phyloP scores from a whole-genome alignment of 2,329 filamentous ascomycete genomes.

The Mycocentrospora acerina region DNA sequence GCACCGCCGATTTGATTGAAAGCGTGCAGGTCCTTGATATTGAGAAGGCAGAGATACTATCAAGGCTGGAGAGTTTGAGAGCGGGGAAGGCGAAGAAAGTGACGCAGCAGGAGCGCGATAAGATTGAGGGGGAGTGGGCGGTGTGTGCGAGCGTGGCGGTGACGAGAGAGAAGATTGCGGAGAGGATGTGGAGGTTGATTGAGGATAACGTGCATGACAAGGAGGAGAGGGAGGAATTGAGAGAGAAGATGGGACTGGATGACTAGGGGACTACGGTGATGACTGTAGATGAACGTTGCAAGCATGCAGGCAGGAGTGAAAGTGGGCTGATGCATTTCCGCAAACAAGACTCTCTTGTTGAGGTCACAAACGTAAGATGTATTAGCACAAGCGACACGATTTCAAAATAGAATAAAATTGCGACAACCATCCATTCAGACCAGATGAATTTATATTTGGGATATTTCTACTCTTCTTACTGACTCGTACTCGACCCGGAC shows the following conservation, averaged over 20 bases:
- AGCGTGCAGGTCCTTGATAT: conserved; percentile 47
- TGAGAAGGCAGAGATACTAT: conserved; percentile 46
- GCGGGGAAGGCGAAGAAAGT: conserved; percentile 49
- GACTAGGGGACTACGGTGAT: no score
- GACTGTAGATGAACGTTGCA: no score
- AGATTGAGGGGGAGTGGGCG: conserved; percentile 50
- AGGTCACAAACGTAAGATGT: no score
- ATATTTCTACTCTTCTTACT: no score
- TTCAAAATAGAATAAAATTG: no score
- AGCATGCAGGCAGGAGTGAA: no score
- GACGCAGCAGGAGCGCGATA: conserved; percentile 50
- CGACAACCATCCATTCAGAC: no score
- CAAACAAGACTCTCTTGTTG: no score
- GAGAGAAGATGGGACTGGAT: conserved; percentile 47
- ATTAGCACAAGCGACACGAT: no score
- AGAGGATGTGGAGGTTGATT: conserved; percentile 54
- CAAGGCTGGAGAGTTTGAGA: conserved; percentile 45
- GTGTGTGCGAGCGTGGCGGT: conserved; percentile 43
- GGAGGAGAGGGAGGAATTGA: conserved; percentile 51
- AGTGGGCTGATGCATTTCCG: no score
- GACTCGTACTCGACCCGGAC: no score
- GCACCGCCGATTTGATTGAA: conserved; percentile 52
- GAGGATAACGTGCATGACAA: conserved; percentile 51
- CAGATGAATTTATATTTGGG: no score
- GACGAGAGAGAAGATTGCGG: conserved; percentile 51